Conservation (phyloP, 1,139 yeast genomes). For the Geotrichum phurueaensis region DNA sequence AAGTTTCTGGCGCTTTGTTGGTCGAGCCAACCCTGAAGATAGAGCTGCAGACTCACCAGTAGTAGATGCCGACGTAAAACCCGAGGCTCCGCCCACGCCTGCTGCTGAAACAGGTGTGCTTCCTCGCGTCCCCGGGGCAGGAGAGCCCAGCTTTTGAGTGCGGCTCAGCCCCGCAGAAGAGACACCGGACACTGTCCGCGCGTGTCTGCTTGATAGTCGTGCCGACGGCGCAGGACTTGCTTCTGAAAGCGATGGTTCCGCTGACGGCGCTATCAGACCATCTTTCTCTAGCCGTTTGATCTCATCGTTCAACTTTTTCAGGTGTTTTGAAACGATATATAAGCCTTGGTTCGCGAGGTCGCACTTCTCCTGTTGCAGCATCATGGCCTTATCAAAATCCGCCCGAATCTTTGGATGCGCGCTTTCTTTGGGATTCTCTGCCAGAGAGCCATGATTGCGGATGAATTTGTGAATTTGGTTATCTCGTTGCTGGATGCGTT, state of each 20-base stretch:
- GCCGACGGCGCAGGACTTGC: conserved; percentile 1
- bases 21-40: conserved; percentile 20
- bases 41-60: neutral
- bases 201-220: neutral
- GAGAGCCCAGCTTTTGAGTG: conserved; percentile 6
- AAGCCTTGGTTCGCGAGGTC: conserved; percentile 77
- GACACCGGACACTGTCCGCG: conserved; percentile 1
- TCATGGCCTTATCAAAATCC: conserved; percentile 55
- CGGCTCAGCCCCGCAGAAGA: neutral
- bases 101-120: neutral
- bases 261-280: conserved; percentile 56
- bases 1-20: conserved; percentile 26
- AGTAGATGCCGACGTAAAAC: neutral
- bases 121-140: conserved; percentile 11
- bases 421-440: conserved; percentile 79
- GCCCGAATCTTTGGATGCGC: conserved; percentile 61
- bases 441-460: conserved; percentile 73
- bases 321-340: conserved; percentile 67
- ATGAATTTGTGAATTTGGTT: conserved; percentile 71
- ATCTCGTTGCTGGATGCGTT: conserved; percentile 67
- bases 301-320: conserved; percentile 66
- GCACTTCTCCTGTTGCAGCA: conserved; percentile 71
- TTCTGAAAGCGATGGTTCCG: conserved; percentile 7
- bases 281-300: conserved; percentile 71
- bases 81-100: neutral